Conservation (phyloP, 2,329 filamentous ascomycete genomes). For the Paramyrothecium sp. region DNA sequence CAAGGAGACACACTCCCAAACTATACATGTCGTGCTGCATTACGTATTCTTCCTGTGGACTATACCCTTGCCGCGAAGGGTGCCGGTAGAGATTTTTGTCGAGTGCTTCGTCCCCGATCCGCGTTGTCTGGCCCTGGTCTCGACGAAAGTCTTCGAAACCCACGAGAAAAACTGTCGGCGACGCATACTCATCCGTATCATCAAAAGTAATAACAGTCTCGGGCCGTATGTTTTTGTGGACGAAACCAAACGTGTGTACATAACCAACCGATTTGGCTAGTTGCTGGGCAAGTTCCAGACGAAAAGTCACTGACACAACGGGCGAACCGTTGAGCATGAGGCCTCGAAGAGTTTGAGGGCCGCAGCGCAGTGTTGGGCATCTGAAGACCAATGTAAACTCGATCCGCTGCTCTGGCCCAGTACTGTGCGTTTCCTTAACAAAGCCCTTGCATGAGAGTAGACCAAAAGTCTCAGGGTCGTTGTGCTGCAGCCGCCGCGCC, state of each 20-base stretch:
- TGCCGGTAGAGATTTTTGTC: slow-evolving; percentile 50
- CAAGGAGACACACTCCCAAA: slow-evolving; percentile 51
- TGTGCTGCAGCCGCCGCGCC: neutral
- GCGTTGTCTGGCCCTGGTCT: slow-evolving; percentile 9
- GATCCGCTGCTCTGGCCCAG: neutral
- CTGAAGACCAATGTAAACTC: neutral
- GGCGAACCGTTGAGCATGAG: neutral
- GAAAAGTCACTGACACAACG: slow-evolving; percentile 21
- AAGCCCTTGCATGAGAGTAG: neutral
- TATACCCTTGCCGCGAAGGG: slow-evolving; percentile 41
- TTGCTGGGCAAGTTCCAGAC: slow-evolving; percentile 27
- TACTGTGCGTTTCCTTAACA: neutral
- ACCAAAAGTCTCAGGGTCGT: neutral
- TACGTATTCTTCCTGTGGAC: slow-evolving; percentile 34
- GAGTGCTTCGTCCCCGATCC: slow-evolving; percentile 28
- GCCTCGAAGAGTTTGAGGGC: neutral
- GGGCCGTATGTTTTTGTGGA: slow-evolving; percentile 47
- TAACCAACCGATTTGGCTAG: slow-evolving; percentile 27
- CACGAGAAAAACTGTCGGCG: slow-evolving; percentile 6
- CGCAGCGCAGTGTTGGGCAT: neutral
- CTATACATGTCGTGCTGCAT: slow-evolving; percentile 59
- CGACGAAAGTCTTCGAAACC: slow-evolving; percentile 16
- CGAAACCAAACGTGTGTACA: slow-evolving; percentile 37
- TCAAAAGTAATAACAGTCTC: slow-evolving; percentile 19
- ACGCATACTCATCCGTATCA: neutral